These are phyloP conservation scores for Aspergillus chevalieri DNA, from an alignment of 2,329 filamentous ascomycete genomes.

Conservation along the genomic window DNA sequence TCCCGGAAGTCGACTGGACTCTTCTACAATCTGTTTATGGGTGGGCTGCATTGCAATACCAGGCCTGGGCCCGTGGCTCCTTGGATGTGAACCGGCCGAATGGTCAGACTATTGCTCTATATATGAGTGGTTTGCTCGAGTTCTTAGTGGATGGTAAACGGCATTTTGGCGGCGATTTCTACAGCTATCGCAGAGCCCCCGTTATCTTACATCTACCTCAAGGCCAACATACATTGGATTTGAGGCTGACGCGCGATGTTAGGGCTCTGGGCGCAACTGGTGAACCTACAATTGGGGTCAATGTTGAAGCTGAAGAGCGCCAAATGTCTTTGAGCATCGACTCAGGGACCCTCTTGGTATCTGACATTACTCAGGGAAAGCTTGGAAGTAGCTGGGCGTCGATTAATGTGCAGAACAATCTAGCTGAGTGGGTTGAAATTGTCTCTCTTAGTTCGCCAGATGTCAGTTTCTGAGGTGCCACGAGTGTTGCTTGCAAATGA, in stretches of 20 bases:
- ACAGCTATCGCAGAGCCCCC: constrained; percentile 46
- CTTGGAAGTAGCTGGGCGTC: constrained; percentile 46
- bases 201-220: constrained; percentile 45
- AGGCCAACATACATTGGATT: constrained; percentile 47
- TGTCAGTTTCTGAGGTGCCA: constrained; percentile 5
- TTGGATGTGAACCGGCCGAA: constrained; percentile 34
- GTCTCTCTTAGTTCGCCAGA: constrained; percentile 13
- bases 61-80: constrained; percentile 51
- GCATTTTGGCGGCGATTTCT: constrained; percentile 55
- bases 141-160: constrained; percentile 47
- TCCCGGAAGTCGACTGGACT: constrained; percentile 49
- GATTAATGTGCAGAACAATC: constrained; percentile 45
- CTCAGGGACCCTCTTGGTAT: constrained; percentile 37
- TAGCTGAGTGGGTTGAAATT: constrained; percentile 11
- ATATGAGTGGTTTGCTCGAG: constrained; percentile 47
- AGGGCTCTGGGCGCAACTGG: constrained; percentile 49
- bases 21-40: constrained; percentile 51
- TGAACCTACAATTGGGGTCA: constrained; percentile 42
- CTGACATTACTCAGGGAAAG: constrained; percentile 46
- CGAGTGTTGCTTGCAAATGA: background rate
- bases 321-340: constrained; percentile 24
- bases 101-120: constrained; percentile 34
- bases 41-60: constrained; percentile 55
- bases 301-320: constrained; percentile 27
- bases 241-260: constrained; percentile 53